Evolutionary conservation across 225 moss, liverwort and hornwort species (phyloP).

Genomic region (Climacium dendroides): DNA sequence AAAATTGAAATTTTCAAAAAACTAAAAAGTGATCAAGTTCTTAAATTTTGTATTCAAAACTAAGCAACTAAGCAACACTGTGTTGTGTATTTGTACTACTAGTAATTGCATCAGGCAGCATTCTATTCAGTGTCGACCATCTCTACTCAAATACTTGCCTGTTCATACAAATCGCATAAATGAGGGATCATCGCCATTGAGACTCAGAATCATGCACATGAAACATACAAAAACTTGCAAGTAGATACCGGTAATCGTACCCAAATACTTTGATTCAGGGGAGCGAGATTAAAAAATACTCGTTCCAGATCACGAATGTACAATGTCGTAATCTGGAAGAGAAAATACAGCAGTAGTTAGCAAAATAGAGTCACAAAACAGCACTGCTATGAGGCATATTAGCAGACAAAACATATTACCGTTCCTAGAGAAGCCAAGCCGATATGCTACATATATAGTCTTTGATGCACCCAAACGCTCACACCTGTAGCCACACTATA

Average conservation of each 20-base stretch:
- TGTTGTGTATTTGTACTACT: background rate
- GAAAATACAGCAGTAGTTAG: background rate
- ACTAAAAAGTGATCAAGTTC: no score
- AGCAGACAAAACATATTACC: background rate
- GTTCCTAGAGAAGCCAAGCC: conserved; percentile 13
- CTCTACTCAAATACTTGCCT: background rate
- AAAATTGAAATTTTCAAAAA: background rate
- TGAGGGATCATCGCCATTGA: background rate
- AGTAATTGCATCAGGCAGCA: background rate
- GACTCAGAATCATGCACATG: background rate
- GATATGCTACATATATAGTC: conserved; percentile 35
- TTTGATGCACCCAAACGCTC: conserved; percentile 24
- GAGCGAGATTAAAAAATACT: background rate
- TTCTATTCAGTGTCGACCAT: background rate
- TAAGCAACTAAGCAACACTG: background rate
- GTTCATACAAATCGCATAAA: background rate
- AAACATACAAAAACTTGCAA: background rate
- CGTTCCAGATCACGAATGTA: background rate
- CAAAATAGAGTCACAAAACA: background rate
- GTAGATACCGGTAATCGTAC: background rate
- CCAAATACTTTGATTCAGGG: background rate
- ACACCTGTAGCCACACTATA: conserved; percentile 21
- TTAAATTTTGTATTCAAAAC: background rate
- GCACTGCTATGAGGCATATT: background rate
- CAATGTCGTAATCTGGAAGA: background rate